Base-by-base conservation (phyloP, 2,329 filamentous ascomycete species). In the Aspergillus fumigatus region DNA sequence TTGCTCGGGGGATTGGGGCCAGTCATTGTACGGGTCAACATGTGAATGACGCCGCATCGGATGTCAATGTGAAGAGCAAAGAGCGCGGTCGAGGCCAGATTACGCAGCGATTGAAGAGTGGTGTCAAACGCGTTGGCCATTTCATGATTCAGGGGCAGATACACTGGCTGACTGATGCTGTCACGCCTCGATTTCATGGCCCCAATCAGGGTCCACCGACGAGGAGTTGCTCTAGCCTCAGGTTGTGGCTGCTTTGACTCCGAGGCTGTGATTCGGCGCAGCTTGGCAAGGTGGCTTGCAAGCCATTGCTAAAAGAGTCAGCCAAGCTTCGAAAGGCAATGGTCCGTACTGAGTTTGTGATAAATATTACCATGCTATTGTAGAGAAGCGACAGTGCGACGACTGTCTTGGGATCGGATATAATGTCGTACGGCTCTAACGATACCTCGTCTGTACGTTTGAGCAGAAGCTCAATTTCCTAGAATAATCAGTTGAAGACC, bases 51-150 rank as follows among this genome's bases (percentile, higher is more conserved):
- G 51, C 91, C 90, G 69, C 89, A 91, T 49, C 94, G 88, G 50
- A 95, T 85, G 72, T 97, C 92, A 72, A 95, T 84, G 70, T 97
- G 92, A 3, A 99, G 79, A 0, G 91, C 96, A 26, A 95, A 80
- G 2, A 97, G 83, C 45, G 92, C 86, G 2, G 86, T 91, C 19
- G 83, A 82, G 26, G 89, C 89, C 40, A 99, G 86, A 60, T 90
- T 84, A 58, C 90, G 88, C 73, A 93, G 94, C 1, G 90, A 92
- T 23, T 86, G 82, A 9, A 97, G 82, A 19, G 96, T 94, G 58
- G 82, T 86, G 72, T 99, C 94, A 71, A 99, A 97, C 19, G 87
- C 86, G 65, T 88, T 89, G 54, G 90, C 92, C 17, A 90, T 93
- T 65, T 96, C 90, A 60, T 85, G 81, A 56, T 92, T 96, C 73